Base-by-base conservation (phyloP, 108 stramenopile genomes). In the Discostella stelligeroides region DNA sequence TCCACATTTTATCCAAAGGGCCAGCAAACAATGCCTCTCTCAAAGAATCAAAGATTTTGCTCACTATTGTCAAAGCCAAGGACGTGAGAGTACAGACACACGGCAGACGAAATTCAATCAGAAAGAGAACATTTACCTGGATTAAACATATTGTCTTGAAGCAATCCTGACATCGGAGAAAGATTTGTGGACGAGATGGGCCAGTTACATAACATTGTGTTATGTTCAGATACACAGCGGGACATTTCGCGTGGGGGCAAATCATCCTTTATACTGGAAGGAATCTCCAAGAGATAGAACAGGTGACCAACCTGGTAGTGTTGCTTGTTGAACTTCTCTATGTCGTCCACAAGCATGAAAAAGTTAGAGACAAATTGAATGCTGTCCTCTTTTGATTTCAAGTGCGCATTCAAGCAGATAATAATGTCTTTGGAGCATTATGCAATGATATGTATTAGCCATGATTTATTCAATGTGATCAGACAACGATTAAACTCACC, bases 201-300 rank as follows among this genome's bases (percentile, higher is more conserved):
- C 38, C 47, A 62, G 17, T 72, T 63, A 9, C 54, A 37, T 53
- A 63, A 7, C 2, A 54, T 9, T 15, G 0, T 15, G 43, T 41
- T 61, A 0, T 65, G 60, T 7, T 67, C 60, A 54, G 49, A 51
- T 45, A 51, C 58, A 25, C 63, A 66, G 9, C 4, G 37, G 2
- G 58, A 60, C 0, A 45, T 10, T n/a, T 66, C 59, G n/a, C 42
- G 11, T 23, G 10, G 11, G 27, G 56, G 34, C 14, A 39, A 15
- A 28, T 62, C 43, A 46, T 61, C 61, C 25, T 67, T 50, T 7
- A 67, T 56, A 39, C 30, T 13, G 40, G 51, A 51, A 38, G 41
- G 59, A 25, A 49, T 27, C 45, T 75, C 66, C 38, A 75, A 17
- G 0, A 75, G 17, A 62, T 60, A 67, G 29, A 62, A 50, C 41